A percentile compares a stretch with the other conserved stretches of the same genome.
phyloP scores from a whole-genome alignment of 2,329 filamentous ascomycete species.

The Xylaria sp. region DNA sequence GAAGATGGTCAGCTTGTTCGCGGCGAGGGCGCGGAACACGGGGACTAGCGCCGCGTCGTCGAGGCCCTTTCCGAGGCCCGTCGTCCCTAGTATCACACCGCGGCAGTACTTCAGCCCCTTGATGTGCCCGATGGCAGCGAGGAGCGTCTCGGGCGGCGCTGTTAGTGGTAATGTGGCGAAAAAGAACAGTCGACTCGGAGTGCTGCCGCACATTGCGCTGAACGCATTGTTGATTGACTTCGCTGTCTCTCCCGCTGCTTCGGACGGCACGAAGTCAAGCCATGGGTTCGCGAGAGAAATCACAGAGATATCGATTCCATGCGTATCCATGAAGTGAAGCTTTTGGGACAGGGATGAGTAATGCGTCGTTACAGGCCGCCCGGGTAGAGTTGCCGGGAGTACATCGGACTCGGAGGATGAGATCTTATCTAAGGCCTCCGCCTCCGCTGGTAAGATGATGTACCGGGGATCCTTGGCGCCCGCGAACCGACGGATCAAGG shows the following conservation, averaged over 20 bases:
- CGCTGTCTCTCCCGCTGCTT: constrained; percentile 72
- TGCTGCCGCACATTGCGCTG: constrained; percentile 73
- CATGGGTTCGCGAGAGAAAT: constrained; percentile 93
- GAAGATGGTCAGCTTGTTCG: constrained; percentile 75
- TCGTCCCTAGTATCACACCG: constrained; percentile 90
- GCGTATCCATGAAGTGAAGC: constrained; percentile 86
- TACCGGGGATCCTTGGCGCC: constrained; percentile 69
- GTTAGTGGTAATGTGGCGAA: constrained; percentile 86
- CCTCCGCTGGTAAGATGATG: constrained; percentile 69
- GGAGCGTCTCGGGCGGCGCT: constrained; percentile 70
- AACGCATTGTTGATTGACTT: constrained; percentile 81
- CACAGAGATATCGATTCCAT: constrained; percentile 84
- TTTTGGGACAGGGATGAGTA: constrained; percentile 86
- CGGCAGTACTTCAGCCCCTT: constrained; percentile 73
- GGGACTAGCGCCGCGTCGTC: constrained; percentile 81
- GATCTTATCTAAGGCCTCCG: constrained; percentile 60
- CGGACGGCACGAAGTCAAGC: constrained; percentile 81
- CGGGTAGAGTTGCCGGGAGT: constrained; percentile 68
- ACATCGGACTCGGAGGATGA: constrained; percentile 51
- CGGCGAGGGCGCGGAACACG: constrained; percentile 76
- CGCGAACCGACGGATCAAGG: constrained; percentile 75
- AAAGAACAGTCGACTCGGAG: constrained; percentile 78
- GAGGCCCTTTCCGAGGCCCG: constrained; percentile 80
- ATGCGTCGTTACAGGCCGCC: constrained; percentile 83
- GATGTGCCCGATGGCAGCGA: constrained; percentile 73